Conservation (phyloP, 768 basidiomycete genomes). For the Podaxis sp. region DNA sequence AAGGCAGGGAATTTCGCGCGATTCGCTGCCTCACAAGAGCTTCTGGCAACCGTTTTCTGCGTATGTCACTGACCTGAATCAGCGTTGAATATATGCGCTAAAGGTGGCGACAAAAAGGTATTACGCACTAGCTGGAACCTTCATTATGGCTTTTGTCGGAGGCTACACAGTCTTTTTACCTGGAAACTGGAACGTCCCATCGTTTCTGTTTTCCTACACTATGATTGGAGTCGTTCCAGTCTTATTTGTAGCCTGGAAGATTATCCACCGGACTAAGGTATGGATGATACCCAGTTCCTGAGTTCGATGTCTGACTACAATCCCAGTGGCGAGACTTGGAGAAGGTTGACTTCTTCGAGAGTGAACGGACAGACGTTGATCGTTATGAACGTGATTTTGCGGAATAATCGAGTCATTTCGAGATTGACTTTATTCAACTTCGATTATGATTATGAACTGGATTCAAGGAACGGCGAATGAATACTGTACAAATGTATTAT, state of each 20-base stretch:
- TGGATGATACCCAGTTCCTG: slow-evolving; percentile 6
- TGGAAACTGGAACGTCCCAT: slow-evolving; percentile 45
- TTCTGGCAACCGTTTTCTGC: slow-evolving; percentile 54
- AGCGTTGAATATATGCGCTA: not conserved
- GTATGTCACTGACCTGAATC: slow-evolving; percentile 24
- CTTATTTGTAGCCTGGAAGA: slow-evolving; percentile 46
- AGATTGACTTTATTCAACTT: not conserved
- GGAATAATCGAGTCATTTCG: not conserved
- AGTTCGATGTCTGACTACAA: not conserved
- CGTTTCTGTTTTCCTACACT: slow-evolving; percentile 50
- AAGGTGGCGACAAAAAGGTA: slow-evolving; percentile 30
- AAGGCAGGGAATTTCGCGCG: slow-evolving; percentile 44
- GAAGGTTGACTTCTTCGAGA: slow-evolving; percentile 44
- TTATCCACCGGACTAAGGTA: slow-evolving; percentile 41
- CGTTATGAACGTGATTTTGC: slow-evolving; percentile 37
- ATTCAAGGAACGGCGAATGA: slow-evolving; percentile 9
- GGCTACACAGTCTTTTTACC: slow-evolving; percentile 55
- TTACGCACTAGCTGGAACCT: slow-evolving; percentile 43
- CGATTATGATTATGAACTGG: not conserved
- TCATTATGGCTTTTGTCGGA: slow-evolving; percentile 47
- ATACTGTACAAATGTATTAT: slow-evolving; percentile 21
- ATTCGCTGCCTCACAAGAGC: slow-evolving; percentile 42
- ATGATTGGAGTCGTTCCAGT: slow-evolving; percentile 44
- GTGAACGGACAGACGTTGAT: slow-evolving; percentile 43
- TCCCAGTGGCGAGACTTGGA: slow-evolving; percentile 40